Conservation (phyloP, 108 stramenopile genomes). For the Conticribra guillardii region DNA sequence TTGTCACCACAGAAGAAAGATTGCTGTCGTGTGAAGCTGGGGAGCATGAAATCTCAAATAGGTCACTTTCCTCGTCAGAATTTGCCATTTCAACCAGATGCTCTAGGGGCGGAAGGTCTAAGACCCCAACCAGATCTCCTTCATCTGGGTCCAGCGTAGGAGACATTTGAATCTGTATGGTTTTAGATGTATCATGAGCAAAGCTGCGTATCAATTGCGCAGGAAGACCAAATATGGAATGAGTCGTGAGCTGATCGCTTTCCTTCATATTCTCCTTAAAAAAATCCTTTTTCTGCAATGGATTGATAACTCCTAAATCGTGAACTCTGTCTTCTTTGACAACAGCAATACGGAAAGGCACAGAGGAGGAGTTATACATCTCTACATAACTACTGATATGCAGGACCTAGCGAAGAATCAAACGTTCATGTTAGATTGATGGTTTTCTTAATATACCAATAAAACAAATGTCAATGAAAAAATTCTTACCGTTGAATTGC, state of each 20-base stretch:
- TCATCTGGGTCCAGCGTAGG: conserved; percentile 21
- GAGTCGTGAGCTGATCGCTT: conserved; percentile 37
- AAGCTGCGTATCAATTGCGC: conserved; percentile 40
- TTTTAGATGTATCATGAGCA: conserved; percentile 36
- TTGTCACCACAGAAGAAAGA: conserved; percentile 33
- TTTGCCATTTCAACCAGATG: conserved; percentile 33
- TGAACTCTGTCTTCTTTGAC: conserved; percentile 33
- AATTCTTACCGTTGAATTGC: conserved; percentile 75
- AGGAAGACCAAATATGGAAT: conserved; percentile 51
- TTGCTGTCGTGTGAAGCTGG: conserved; percentile 15
- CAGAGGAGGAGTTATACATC: conserved; percentile 59
- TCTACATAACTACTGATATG: conserved; percentile 73
- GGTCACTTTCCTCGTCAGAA: conserved; percentile 18
- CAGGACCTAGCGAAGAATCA: conserved; percentile 68
- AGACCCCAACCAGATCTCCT: conserved; percentile 33
- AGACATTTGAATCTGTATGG: conserved; percentile 38
- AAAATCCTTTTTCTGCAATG: conserved; percentile 16
- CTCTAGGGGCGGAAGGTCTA: conserved; percentile 44
- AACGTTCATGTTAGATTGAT: neutral
- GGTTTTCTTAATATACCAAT: neutral
- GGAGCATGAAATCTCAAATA: conserved; percentile 46
- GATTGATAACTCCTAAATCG: conserved; percentile 48
- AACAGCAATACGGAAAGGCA: conserved; percentile 66
- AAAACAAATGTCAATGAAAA: neutral
- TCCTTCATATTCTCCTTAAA: neutral